These are phyloP conservation scores for Clavispora santaluciae DNA, from an alignment of 805 yeast species.

Conservation along the genomic window DNA sequence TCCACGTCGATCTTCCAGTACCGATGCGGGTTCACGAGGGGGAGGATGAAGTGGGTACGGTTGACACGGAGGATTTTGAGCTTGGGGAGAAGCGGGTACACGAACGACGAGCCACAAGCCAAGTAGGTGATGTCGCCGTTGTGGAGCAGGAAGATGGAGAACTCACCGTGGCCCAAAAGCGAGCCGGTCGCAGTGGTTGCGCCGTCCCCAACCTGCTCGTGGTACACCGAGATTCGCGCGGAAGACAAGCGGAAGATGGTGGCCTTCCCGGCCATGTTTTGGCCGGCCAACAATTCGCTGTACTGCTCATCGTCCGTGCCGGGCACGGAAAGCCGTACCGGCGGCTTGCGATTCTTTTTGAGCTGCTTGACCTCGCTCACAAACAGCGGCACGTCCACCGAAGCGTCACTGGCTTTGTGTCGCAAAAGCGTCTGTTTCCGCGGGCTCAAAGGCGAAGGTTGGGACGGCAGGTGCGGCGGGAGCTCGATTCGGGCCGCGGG, in stretches of 20 bases:
- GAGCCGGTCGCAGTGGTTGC: conserved; percentile 31
- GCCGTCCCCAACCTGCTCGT: conserved; percentile 24
- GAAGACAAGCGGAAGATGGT: conserved; percentile 29
- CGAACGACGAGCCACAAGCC: conserved; percentile 60
- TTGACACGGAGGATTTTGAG: conserved; percentile 51
- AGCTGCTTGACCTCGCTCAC: conserved; percentile 26
- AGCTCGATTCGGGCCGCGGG: too few relatives aligned
- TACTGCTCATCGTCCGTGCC: conserved; percentile 8
- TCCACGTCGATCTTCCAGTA: conserved; percentile 57
- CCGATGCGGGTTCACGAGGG: conserved; percentile 69
- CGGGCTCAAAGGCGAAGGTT: conserved; percentile 23
- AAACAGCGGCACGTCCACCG: conserved; percentile 14
- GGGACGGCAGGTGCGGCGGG: neutral
- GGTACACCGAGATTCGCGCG: conserved; percentile 33
- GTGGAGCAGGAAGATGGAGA: conserved; percentile 56
- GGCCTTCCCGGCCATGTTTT: conserved; percentile 32
- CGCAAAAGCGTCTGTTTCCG: conserved; percentile 36
- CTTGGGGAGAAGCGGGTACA: conserved; percentile 70
- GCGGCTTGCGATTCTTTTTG: conserved; percentile 15
- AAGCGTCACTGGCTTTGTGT: conserved; percentile 28
- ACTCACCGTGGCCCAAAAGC: conserved; percentile 55
- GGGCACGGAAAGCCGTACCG: neutral
- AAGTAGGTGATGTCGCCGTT: conserved; percentile 55
- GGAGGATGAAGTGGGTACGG: conserved; percentile 48
- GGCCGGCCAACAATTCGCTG: conserved; percentile 10